These are phyloP conservation scores for Acanthamoeba polyphaga DNA, from an alignment of 208 protist genomes.

Conservation along the genomic window DNA sequence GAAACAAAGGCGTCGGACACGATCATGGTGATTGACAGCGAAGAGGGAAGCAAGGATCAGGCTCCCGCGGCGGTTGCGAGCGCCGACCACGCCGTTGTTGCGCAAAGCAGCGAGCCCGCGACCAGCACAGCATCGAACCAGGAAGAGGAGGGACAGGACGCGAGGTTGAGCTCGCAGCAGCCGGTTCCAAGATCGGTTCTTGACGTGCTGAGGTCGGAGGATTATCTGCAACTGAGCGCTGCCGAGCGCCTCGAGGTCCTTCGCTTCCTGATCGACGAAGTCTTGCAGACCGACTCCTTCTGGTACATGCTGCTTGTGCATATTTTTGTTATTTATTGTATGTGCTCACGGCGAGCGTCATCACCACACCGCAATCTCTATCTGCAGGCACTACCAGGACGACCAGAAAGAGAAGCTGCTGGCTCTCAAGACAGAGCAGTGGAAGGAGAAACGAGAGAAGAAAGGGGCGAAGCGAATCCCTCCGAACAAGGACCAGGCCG, in stretches of 20 bases:
- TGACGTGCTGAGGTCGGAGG: neutral
- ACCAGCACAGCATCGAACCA: neutral
- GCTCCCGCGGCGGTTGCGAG: too few relatives aligned
- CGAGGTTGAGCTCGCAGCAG: neutral
- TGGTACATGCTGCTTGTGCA: neutral
- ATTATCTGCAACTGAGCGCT: neutral
- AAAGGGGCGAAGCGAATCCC: neutral
- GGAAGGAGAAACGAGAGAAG: constrained; percentile 6
- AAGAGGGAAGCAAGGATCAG: too few relatives aligned
- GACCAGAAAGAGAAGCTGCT: neutral
- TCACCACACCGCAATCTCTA: too few relatives aligned
- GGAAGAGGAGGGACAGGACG: neutral
- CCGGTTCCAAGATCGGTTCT: neutral
- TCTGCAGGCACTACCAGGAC: neutral
- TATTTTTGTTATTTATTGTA: too few relatives aligned
- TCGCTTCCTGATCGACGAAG: neutral
- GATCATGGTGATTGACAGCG: neutral
- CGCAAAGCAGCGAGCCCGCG: too few relatives aligned
- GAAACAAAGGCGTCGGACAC: too few relatives aligned
- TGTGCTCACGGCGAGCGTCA: too few relatives aligned
- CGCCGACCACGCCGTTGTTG: too few relatives aligned
- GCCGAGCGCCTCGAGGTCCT: neutral
- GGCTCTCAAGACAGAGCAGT: neutral
- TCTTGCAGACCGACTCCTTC: neutral
- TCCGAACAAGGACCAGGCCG: neutral